A percentile compares a stretch with the other conserved stretches of the same genome.
phyloP scores from a whole-genome alignment of 768 basidiomycete genomes.

The Pilatotrama ljubarskyi region DNA sequence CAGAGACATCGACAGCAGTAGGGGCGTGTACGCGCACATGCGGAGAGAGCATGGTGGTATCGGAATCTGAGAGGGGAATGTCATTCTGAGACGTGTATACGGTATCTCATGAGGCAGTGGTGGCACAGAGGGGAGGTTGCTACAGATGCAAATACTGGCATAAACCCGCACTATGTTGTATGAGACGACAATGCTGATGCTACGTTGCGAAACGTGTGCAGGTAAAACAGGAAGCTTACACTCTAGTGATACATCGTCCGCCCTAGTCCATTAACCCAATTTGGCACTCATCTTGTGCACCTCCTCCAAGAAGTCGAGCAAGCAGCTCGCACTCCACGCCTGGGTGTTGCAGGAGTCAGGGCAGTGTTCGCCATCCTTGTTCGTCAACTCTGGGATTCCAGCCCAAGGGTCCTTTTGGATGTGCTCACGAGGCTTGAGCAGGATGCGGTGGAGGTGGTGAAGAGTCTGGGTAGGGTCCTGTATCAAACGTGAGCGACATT shows the following conservation, averaged over 20 bases:
- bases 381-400: conserved; percentile 91
- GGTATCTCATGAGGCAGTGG: background rate
- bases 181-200: no score
- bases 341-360: conserved; percentile 90
- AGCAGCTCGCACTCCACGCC: conserved; percentile 93
- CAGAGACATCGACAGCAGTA: conserved; percentile 19
- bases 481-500: background rate
- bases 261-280: background rate
- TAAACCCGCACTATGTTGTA: no score
- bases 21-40: conserved; percentile 38
- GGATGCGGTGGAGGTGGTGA: conserved; percentile 73
- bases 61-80: background rate
- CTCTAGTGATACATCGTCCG: background rate
- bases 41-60: conserved; percentile 31
- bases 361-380: conserved; percentile 81
- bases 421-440: conserved; percentile 71
- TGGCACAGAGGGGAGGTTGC: background rate
- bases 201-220: no score
- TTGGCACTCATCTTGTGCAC: conserved; percentile 48
- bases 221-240: background rate
- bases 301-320: conserved; percentile 84
- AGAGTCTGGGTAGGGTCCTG: conserved; percentile 73
- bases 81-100: background rate
- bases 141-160: background rate
- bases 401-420: conserved; percentile 86